phyloP scores from a whole-genome alignment of 106 monocot species.

The Dioscorea dumetorum region DNA sequence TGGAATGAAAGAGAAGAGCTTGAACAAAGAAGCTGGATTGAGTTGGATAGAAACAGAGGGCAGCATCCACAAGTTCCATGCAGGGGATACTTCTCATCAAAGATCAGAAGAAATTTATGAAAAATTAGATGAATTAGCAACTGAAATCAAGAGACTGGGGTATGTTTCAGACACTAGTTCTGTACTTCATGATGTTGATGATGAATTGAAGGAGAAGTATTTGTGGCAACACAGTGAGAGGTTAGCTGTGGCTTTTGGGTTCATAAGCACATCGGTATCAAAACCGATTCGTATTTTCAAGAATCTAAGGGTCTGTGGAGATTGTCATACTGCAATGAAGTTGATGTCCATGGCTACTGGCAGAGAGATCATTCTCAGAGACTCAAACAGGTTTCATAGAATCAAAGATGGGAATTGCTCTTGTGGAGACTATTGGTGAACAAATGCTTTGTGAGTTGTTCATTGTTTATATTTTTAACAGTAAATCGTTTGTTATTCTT shows the following conservation, averaged over 20 bases:
- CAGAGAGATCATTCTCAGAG: conserved; percentile 40
- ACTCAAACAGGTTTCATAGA: conserved; percentile 54
- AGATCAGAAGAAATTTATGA: conserved; percentile 37
- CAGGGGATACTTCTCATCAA: conserved; percentile 51
- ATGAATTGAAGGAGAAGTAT: conserved; percentile 56
- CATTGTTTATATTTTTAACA: no score
- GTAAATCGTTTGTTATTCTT: no score
- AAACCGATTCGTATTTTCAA: conserved; percentile 64
- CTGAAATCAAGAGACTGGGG: conserved; percentile 54
- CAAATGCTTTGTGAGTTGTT: background rate
- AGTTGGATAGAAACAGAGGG: conserved; percentile 72
- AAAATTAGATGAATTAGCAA: conserved; percentile 40
- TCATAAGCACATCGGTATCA: conserved; percentile 43
- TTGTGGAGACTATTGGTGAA: conserved; percentile 65
- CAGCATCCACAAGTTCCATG: conserved; percentile 51
- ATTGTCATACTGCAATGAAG: conserved; percentile 62
- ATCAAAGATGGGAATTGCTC: conserved; percentile 48
- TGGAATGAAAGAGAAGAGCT: conserved; percentile 49
- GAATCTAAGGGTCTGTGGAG: conserved; percentile 69
- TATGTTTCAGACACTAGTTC: conserved; percentile 48
- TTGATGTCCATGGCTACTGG: conserved; percentile 36
- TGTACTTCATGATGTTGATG: conserved; percentile 69
- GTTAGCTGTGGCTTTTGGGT: conserved; percentile 74
- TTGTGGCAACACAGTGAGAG: conserved; percentile 80
- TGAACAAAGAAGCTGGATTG: conserved; percentile 74